Conservation (phyloP, 225 moss, liverwort and hornwort genomes). For the Polytrichum formosum region DNA sequence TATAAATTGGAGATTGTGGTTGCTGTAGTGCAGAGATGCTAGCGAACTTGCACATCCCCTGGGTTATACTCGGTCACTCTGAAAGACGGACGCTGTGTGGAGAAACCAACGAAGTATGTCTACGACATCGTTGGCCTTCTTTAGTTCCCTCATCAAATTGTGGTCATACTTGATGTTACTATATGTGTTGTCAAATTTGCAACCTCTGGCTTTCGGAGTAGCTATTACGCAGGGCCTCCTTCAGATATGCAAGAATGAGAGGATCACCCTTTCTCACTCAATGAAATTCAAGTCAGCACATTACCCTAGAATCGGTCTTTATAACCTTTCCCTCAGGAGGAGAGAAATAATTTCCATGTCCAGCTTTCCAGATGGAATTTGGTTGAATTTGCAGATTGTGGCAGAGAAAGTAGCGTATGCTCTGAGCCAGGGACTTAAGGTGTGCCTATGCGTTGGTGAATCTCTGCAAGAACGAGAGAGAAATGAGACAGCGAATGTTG, state of each 20-base stretch:
- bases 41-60: conserved; percentile 64
- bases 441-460: conserved; percentile 86
- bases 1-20: conserved; percentile 38
- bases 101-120: conserved; percentile 39
- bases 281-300: too few relatives aligned
- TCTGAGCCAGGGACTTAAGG: conserved; percentile 73
- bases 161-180: too few relatives aligned
- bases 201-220: too few relatives aligned
- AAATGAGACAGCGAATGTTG: conserved; percentile 64
- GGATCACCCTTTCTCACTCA: not conserved
- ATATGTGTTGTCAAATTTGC: too few relatives aligned
- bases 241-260: too few relatives aligned
- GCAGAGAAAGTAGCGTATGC: conserved; percentile 81
- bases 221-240: too few relatives aligned
- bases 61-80: conserved; percentile 80
- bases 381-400: conserved; percentile 41
- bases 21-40: conserved; percentile 93
- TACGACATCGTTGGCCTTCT: too few relatives aligned
- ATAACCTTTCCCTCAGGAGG: too few relatives aligned
- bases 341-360: too few relatives aligned
- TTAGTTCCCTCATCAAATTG: too few relatives aligned
- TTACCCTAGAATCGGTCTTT: too few relatives aligned
- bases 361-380: too few relatives aligned
- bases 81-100: conserved; percentile 45
- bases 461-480: conserved; percentile 69